These are phyloP conservation scores for Cutaneotrichosporon cutaneum DNA, from an alignment of 1,284 basidiomycete genomes.

Conservation along the genomic window DNA sequence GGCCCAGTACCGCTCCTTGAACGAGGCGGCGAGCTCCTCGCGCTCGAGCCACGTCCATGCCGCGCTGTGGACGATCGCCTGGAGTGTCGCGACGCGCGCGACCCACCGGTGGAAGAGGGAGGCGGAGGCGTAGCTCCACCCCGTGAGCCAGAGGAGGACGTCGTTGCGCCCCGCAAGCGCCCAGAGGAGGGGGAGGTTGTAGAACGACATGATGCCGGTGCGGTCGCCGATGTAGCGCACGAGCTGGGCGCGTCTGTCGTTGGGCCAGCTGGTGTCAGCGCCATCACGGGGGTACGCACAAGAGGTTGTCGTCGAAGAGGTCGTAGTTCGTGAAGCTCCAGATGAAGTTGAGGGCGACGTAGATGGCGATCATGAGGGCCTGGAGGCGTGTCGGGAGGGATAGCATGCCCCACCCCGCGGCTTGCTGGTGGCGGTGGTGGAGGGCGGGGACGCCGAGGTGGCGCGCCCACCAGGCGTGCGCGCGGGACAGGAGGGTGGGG, in stretches of 20 bases:
- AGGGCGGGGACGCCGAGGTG: slow-evolving; percentile 30
- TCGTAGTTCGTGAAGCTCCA: slow-evolving; percentile 56
- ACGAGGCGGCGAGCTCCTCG: neutral
- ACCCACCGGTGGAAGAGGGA: slow-evolving; percentile 41
- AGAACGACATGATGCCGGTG: slow-evolving; percentile 36
- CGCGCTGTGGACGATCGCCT: slow-evolving; percentile 32
- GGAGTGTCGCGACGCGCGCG: slow-evolving; percentile 26
- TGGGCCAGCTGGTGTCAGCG: too few species aligned
- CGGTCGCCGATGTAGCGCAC: slow-evolving; percentile 27
- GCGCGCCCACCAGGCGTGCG: slow-evolving; percentile 22
- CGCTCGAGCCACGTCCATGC: neutral
- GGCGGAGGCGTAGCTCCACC: slow-evolving; percentile 32
- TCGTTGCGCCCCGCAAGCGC: slow-evolving; percentile 36
- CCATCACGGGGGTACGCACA: too few species aligned
- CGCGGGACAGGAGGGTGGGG: neutral
- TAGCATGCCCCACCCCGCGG: slow-evolving; percentile 22
- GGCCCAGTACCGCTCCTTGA: slow-evolving; percentile 10
- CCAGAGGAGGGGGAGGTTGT: slow-evolving; percentile 35
- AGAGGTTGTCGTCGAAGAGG: slow-evolving; percentile 54
- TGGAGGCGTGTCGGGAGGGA: slow-evolving; percentile 34
- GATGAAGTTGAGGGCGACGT: slow-evolving; percentile 32
- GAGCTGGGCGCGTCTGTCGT: slow-evolving; percentile 19
- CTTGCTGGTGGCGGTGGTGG: slow-evolving; percentile 27
- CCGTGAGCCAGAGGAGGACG: slow-evolving; percentile 37
- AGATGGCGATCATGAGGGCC: slow-evolving; percentile 32